These are phyloP conservation scores for Deakozyma indianensis DNA, from an alignment of 805 yeast species.

Conservation along the genomic window DNA sequence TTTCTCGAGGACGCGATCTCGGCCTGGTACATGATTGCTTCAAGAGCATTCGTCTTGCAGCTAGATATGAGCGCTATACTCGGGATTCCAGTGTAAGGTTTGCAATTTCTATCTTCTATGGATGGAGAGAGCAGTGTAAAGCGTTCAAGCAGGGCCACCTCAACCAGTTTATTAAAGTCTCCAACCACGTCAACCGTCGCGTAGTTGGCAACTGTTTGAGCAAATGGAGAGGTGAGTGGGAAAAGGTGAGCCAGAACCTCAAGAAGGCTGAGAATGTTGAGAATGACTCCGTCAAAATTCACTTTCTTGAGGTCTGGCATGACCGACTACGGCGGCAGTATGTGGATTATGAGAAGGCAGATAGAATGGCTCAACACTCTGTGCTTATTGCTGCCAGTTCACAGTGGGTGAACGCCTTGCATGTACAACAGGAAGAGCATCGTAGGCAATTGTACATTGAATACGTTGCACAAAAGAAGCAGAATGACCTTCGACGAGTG, in stretches of 20 bases:
- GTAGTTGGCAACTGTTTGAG: neutral
- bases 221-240: neutral
- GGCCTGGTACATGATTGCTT: neutral
- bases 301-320: neutral
- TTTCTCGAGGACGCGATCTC: neutral
- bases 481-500: neutral
- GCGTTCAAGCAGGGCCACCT: neutral
- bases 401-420: neutral
- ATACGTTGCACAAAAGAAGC: neutral
- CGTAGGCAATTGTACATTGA: neutral
- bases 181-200: neutral
- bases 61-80: neutral
- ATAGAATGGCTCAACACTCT: neutral
- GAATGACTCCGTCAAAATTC: neutral
- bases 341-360: neutral
- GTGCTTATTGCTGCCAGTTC: neutral
- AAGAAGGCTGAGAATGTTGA: neutral
- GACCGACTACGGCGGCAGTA: neutral
- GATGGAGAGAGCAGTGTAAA: neutral
- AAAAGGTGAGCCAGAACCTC: neutral
- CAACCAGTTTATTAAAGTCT: neutral
- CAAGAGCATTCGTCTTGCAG: neutral
- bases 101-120: neutral
- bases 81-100: neutral
- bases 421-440: neutral